A percentile compares a stretch with the other conserved stretches of the same genome.
Evolutionary conservation across 2,329 filamentous ascomycete species (phyloP).

Genomic region (Sclerotiophoma versabilis): DNA sequence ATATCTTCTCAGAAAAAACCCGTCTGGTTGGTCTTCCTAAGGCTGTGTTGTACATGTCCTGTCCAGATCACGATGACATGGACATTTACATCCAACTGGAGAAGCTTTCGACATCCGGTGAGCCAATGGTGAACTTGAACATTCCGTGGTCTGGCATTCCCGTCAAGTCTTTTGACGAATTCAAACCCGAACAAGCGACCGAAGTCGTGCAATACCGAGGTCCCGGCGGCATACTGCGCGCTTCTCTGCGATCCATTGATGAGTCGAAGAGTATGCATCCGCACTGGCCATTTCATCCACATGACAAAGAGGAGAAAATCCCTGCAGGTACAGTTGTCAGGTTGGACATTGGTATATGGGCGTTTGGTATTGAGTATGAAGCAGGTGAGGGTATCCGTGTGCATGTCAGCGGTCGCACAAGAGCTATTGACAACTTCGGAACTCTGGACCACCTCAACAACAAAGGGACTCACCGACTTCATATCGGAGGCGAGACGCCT

Average conservation of each 20-base stretch:
- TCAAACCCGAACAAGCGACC: not conserved
- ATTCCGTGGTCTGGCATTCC: slow-evolving; percentile 42
- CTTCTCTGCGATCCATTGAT: not conserved
- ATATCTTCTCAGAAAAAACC: slow-evolving; percentile 20
- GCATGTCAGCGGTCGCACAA: not conserved
- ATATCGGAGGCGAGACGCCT: slow-evolving; percentile 49
- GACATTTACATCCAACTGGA: slow-evolving; percentile 53
- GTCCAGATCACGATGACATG: slow-evolving; percentile 53
- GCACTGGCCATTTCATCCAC: slow-evolving; percentile 17
- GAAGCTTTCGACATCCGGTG: slow-evolving; percentile 54
- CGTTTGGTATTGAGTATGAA: not conserved
- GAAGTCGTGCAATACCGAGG: not conserved
- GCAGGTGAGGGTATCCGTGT: not conserved
- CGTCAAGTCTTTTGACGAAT: not conserved
- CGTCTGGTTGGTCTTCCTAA: slow-evolving; percentile 57
- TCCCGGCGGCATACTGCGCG: not conserved
- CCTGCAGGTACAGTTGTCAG: not conserved
- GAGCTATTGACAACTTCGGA: not conserved
- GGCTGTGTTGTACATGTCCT: slow-evolving; percentile 56
- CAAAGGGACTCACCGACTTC: slow-evolving; percentile 49
- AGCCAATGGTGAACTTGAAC: slow-evolving; percentile 52
- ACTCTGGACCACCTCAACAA: slow-evolving; percentile 4
- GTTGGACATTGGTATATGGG: not conserved
- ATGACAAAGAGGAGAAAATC: not conserved
- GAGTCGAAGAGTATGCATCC: slow-evolving; percentile 31